Base-by-base conservation (phyloP, 2,329 filamentous ascomycete species). In the Aspergillus pseudoterreus region DNA sequence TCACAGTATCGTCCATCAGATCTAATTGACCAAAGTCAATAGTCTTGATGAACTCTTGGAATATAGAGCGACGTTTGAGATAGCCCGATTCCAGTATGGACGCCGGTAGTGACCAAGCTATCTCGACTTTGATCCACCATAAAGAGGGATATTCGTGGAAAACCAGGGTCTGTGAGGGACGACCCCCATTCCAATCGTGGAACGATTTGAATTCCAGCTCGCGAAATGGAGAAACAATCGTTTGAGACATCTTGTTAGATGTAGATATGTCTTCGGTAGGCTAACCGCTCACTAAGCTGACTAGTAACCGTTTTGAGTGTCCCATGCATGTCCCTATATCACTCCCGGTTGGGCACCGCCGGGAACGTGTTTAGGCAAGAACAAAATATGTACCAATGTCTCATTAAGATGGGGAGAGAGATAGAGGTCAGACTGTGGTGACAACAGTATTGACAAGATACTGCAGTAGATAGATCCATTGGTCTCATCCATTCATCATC, bases 201-300 rank as follows among this genome's bases (percentile, higher is more conserved):
- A 36, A 49, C 17, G 24, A 21, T 19, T 49, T 49, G 41, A 49
- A 45, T 45, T 49, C 41, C 11, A 49, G 19, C 19, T 44, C 27
- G 6, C 8, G 33, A 44, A 72, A 51, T 78, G 72, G 51, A 92
- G 76, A 27, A 39, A 12, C 32, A 47, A n/a, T 41, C 2, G n/a
- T 47, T 47, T 24, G 30, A 24, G 43, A 17, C 22, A 22, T 22
- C 22, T 22, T 4, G 22, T 6, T 22, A 5, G 22, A 22, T 22
- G 22, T 22, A 22, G 5, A 22, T 22, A 4, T 22, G 6, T 6
- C 4, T 22, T 22, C 22, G 22, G 6, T 6, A 22, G 6, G 22
- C 22, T 22, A 6, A 22, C 6, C 22, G 5, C 6, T 6, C 22
- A 22, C 22, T 22, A 22, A 19, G 19, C 4, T 19, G 19, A 19